Conservation (phyloP, 73 alveolate genomes). For the Symbiodinium natans region DNA sequence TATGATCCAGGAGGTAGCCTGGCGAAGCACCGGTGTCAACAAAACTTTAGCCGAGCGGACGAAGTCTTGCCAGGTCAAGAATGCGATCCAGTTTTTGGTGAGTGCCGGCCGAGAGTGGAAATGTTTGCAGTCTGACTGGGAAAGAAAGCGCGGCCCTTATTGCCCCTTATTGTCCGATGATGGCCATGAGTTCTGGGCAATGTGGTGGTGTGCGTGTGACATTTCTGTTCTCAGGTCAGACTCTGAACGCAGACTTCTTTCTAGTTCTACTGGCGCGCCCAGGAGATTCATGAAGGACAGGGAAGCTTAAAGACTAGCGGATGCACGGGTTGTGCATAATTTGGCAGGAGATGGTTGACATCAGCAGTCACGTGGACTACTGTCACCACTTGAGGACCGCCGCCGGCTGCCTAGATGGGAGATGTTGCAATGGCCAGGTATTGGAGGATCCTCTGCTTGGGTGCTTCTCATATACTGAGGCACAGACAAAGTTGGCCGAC, state of each 20-base stretch:
- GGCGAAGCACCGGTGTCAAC: not conserved
- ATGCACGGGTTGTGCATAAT: no score
- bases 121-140: not conserved
- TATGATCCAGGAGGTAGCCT: not conserved
- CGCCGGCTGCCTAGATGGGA: not conserved
- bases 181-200: not conserved
- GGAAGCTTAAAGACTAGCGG: no score
- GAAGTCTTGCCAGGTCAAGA: not conserved
- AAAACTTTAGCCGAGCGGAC: not conserved
- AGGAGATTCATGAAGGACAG: not conserved
- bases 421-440: not conserved
- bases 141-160: not conserved
- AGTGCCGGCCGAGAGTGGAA: not conserved
- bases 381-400: not conserved
- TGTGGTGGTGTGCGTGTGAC: no score
- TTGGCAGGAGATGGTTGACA: not conserved
- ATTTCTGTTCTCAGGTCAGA: not conserved
- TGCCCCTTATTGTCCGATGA: not conserved
- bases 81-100: not conserved
- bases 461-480: not conserved
- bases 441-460: not conserved
- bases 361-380: not conserved
- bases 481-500: not conserved
- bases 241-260: not conserved
- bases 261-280: not conserved